phyloP scores from a whole-genome alignment of 2,329 filamentous ascomycete species.

The Paecilomyces formosus region DNA sequence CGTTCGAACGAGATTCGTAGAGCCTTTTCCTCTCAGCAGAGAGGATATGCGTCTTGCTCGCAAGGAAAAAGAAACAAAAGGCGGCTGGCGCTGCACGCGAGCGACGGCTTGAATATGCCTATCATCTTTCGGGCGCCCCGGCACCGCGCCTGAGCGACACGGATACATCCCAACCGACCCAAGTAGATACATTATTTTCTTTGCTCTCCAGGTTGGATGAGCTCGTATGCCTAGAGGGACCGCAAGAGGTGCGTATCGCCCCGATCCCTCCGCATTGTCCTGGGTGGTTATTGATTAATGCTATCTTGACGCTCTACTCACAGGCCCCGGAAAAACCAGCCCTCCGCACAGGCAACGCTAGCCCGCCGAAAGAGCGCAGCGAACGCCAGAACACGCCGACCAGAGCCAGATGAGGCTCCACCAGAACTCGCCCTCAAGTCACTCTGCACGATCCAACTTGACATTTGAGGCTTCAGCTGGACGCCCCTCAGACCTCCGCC shows the following conservation, averaged over 20 bases:
- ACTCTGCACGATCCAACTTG: neutral
- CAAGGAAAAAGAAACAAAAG: neutral
- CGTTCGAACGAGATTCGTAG: neutral
- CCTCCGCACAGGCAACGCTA: constrained; percentile 1
- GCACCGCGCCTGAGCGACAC: neutral
- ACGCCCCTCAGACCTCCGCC: neutral
- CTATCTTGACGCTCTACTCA: neutral
- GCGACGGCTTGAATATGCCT: neutral
- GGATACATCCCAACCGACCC: neutral
- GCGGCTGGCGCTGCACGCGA: neutral
- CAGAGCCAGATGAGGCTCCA: neutral
- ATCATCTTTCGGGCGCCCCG: neutral
- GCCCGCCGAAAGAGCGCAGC: constrained; percentile 1
- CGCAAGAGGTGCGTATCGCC: constrained; percentile 8
- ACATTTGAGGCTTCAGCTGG: neutral
- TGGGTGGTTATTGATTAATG: neutral
- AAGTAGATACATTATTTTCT: neutral
- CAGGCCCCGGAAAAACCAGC: constrained; percentile 1
- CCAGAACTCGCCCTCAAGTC: neutral
- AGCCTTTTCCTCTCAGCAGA: neutral
- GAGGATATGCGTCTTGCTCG: neutral
- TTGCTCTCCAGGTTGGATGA: neutral
- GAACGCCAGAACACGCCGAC: constrained; percentile 3
- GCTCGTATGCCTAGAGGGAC: constrained; percentile 3
- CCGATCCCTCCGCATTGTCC: constrained; percentile 1